A percentile compares a stretch with the other conserved stretches of the same genome.
phyloP scores from a whole-genome alignment of 495 filamentous ascomycete genomes.

The Podospora didyma region DNA sequence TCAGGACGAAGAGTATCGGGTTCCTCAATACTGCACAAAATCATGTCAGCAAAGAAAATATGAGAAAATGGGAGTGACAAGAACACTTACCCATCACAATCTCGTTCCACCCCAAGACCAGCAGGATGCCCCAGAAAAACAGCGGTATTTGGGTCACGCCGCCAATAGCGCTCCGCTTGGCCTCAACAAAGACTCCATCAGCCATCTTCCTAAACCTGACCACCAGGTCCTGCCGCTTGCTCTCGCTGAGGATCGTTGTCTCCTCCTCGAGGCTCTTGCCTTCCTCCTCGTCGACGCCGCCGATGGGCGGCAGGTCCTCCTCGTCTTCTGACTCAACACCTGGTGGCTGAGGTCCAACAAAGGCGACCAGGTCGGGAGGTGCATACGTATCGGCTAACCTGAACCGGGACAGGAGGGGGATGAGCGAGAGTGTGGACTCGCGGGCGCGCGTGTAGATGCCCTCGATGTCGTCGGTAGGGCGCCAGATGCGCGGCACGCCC shows the following conservation, averaged over 20 bases:
- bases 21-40: constrained; percentile 72
- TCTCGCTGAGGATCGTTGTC: constrained; percentile 86
- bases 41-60: constrained; percentile 31
- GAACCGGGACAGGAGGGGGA: constrained; percentile 87
- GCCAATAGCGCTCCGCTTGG: constrained; percentile 92
- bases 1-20: constrained; percentile 84
- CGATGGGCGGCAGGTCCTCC: constrained; percentile 81
- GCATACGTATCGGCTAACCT: constrained; percentile 62
- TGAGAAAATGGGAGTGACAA: neutral
- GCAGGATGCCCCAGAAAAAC: constrained; percentile 85
- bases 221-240: constrained; percentile 81
- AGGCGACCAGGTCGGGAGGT: constrained; percentile 75
- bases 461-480: constrained; percentile 95
- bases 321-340: constrained; percentile 78
- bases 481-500: constrained; percentile 94
- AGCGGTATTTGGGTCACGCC: constrained; percentile 91
- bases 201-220: constrained; percentile 97
- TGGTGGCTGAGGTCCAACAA: constrained; percentile 76
- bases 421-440: constrained; percentile 83
- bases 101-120: constrained; percentile 96
- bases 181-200: constrained; percentile 95
- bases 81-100: constrained; percentile 75
- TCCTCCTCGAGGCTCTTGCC: constrained; percentile 92
- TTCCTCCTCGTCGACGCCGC: constrained; percentile 87
- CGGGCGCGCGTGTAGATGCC: constrained; percentile 86